A percentile compares a stretch with the other conserved stretches of the same genome.
Conservation (phyloP, 2,329 filamentous ascomycete species). For the Fusarium euwallaceae region DNA sequence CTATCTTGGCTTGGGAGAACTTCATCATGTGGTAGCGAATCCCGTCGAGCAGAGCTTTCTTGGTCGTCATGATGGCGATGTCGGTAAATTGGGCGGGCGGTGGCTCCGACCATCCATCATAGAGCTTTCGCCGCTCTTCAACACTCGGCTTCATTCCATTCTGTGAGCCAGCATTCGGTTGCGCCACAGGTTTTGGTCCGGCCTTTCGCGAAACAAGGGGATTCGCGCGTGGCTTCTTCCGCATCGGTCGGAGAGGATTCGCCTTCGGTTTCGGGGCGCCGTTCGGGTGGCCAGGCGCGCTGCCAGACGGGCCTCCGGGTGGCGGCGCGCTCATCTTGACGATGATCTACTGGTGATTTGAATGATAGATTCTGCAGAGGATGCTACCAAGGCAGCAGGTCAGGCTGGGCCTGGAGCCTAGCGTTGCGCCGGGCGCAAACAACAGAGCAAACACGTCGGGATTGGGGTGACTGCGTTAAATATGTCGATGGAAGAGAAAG, state of each 20-base stretch:
- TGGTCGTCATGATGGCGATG: slow-evolving; percentile 83
- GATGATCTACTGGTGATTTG: slow-evolving; percentile 2
- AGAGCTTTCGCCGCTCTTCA: slow-evolving; percentile 59
- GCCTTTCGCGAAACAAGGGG: slow-evolving; percentile 72
- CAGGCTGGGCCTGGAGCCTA: slow-evolving; percentile 28
- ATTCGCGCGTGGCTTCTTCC: slow-evolving; percentile 63
- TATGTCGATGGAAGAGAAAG: slow-evolving; percentile 1
- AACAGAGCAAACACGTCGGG: slow-evolving; percentile 6
- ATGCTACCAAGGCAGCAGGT: slow-evolving; percentile 28
- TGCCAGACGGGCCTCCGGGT: slow-evolving; percentile 44
- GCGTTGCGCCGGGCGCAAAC: slow-evolving; percentile 30
- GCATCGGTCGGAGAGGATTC: slow-evolving; percentile 57
- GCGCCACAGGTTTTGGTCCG: slow-evolving; percentile 43
- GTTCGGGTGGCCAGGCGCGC: slow-evolving; percentile 52
- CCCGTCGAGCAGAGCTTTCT: slow-evolving; percentile 82
- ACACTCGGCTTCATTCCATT: slow-evolving; percentile 53
- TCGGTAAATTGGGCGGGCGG: slow-evolving; percentile 64
- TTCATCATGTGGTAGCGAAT: slow-evolving; percentile 90
- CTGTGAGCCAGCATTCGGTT: slow-evolving; percentile 35
- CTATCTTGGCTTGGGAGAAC: slow-evolving; percentile 71
- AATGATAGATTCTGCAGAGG: background rate
- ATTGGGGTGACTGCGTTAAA: background rate
- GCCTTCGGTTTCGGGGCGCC: slow-evolving; percentile 50
- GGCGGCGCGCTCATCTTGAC: slow-evolving; percentile 61
- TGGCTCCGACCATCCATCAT: slow-evolving; percentile 71